Evolutionary conservation across 164 flowering plant species (phyloP).

Genomic region (Vitis rupestris): DNA sequence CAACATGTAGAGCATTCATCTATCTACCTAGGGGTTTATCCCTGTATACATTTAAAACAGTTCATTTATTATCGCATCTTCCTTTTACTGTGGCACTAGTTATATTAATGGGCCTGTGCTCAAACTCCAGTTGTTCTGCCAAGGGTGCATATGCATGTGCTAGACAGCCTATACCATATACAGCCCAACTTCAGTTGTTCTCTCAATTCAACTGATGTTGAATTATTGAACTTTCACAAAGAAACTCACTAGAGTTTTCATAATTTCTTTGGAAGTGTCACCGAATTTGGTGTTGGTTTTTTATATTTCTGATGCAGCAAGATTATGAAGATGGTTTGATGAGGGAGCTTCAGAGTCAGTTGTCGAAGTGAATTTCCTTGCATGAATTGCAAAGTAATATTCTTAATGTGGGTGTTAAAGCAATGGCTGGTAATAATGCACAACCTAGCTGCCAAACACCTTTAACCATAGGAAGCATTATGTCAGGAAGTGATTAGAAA

Average conservation of each 20-base stretch:
- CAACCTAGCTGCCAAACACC: conserved; percentile 7
- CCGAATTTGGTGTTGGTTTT: background rate
- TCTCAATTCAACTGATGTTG: too few relatives aligned
- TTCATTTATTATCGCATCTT: too few relatives aligned
- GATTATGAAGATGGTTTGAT: conserved; percentile 38
- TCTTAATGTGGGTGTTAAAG: conserved; percentile 9
- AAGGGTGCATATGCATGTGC: too few relatives aligned
- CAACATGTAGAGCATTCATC: too few relatives aligned
- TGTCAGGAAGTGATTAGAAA: conserved; percentile 39
- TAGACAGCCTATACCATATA: too few relatives aligned
- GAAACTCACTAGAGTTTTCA: background rate
- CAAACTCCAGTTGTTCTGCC: too few relatives aligned
- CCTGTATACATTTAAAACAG: too few relatives aligned
- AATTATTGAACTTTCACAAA: too few relatives aligned
- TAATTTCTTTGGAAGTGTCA: background rate
- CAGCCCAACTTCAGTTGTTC: too few relatives aligned
- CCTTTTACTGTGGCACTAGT: too few relatives aligned
- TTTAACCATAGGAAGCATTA: conserved; percentile 21
- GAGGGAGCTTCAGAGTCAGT: conserved; percentile 35
- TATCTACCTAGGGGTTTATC: too few relatives aligned
- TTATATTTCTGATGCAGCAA: conserved; percentile 25
- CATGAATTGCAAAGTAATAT: conserved; percentile 21
- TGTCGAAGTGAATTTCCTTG: conserved; percentile 34
- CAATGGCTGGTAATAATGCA: conserved; percentile 11
- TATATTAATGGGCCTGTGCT: too few relatives aligned